Evolutionary conservation across 768 basidiomycete species (phyloP), one percentile per base, ranked within the genome.

Genomic region (Amylocystis lapponica): DNA sequence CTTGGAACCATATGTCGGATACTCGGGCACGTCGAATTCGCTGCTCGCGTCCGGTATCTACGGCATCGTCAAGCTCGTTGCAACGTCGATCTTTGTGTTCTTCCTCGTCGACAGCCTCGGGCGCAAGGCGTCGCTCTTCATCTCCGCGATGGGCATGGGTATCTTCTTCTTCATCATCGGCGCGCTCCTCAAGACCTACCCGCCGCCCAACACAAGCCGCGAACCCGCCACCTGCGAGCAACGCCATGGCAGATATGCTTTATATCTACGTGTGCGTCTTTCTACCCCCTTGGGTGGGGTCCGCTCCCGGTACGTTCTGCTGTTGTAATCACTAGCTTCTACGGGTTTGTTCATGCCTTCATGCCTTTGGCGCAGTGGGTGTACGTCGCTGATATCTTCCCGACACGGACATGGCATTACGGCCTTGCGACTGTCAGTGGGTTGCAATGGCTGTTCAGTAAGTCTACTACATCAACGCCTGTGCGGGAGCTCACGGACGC

Each of bases 241-340:
- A 83, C 59, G 90, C 74, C 1, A 92, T 91, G 89, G 88, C 89
- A 3, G 86, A 78, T 2, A 78, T 89, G 78, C 63, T 92, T 21
- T 93, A 92, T 58, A 76, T 92, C 42, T 93, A 86, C 54, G 86
- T 90, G 32, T 83, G 81, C 59, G n/a, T n/a, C n/a, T n/a, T 90
- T 90, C 63, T 92, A 91, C 62, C 85, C 82, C 3, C 83, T 90
- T 78, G 86, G 86, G 29, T 88, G 86, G 81, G 89, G 87, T 16
- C 79, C 79, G n/a, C 61, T 72, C 11, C 83, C 74, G 13, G 73
- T 65, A 68, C 75, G 86, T 17, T 1, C 27, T 27, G 29, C 5
- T 20, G n/a, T n/a, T n/a, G n/a, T n/a, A n/a, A n/a, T n/a, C n/a
- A n/a, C n/a, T n/a, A n/a, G n/a, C n/a, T n/a, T n/a, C n/a, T n/a